These are phyloP conservation scores for Lagerstroemia speciosa DNA, from an alignment of 345 rosid species.

Conservation along the genomic window DNA sequence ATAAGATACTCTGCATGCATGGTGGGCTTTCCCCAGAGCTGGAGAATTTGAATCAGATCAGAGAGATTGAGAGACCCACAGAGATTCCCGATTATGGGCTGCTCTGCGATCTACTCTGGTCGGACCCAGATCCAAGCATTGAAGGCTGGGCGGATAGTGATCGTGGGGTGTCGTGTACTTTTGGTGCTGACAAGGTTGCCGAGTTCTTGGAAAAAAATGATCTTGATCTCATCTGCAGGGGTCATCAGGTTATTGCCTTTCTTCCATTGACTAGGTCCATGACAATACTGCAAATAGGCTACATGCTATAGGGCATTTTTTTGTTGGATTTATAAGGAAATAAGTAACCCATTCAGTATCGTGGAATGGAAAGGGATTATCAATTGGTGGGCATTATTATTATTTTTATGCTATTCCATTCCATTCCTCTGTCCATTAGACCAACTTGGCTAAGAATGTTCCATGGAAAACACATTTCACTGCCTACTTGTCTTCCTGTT, in stretches of 20 bases:
- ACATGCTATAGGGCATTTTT: neutral
- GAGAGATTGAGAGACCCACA: conserved; percentile 70
- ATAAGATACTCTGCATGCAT: conserved; percentile 93
- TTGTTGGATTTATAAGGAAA: no score
- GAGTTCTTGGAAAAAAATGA: conserved; percentile 86
- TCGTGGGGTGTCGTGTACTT: conserved; percentile 88
- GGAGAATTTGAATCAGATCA: conserved; percentile 66
- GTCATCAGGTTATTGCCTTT: conserved; percentile 64
- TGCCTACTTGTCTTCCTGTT: no score
- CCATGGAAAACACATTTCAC: no score
- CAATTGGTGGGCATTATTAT: no score
- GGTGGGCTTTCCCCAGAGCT: conserved; percentile 91
- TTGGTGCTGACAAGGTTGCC: conserved; percentile 71
- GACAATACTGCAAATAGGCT: neutral
- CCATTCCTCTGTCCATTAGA: no score
- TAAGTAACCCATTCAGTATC: no score
- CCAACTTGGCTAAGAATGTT: no score
- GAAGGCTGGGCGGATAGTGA: conserved; percentile 88
- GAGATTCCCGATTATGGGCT: conserved; percentile 92
- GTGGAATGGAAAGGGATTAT: no score
- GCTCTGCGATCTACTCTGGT: conserved; percentile 94
- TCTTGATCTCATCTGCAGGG: conserved; percentile 92
- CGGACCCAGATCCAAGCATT: conserved; percentile 71
- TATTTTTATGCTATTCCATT: no score
- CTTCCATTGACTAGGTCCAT: neutral